Conservation (phyloP, 208 protist genomes). For the Crithidia fasciculata region DNA sequence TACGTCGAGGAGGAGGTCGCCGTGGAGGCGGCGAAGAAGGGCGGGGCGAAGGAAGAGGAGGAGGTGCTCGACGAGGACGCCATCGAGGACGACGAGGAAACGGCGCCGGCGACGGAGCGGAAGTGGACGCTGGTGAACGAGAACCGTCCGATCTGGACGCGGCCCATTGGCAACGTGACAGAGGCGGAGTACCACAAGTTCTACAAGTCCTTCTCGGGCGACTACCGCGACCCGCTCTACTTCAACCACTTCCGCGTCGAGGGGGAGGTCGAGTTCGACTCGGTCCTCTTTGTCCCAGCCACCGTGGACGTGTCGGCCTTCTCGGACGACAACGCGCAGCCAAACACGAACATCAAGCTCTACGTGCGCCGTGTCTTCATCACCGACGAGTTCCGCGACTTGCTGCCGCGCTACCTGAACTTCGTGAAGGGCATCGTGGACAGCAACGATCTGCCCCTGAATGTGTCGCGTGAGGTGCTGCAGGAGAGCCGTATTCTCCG, state of each 20-base stretch:
- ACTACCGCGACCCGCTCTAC: conserved; percentile 94
- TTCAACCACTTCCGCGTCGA: conserved; percentile 98
- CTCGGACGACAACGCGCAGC: conserved; percentile 62
- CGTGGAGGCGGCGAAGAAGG: conserved; percentile 57
- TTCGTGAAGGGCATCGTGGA: conserved; percentile 99
- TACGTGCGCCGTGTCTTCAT: conserved; percentile 99
- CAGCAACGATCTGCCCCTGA: conserved; percentile 99
- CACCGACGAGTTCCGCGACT: conserved; percentile 97
- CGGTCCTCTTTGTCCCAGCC: conserved; percentile 97
- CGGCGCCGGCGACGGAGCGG: conserved; percentile 71
- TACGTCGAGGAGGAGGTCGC: conserved; percentile 89
- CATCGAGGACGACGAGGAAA: conserved; percentile 54
- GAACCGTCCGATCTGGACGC: conserved; percentile 99
- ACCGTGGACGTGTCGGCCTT: conserved; percentile 91
- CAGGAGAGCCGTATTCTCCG: conserved; percentile 96
- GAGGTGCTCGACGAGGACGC: conserved; percentile 45
- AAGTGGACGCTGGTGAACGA: conserved; percentile 97
- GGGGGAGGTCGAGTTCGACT: conserved; percentile 97
- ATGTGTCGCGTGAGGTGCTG: conserved; percentile 99
- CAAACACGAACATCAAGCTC: conserved; percentile 88
- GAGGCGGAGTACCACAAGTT: conserved; percentile 99
- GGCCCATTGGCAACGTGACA: conserved; percentile 92
- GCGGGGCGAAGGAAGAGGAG: conserved; percentile 59
- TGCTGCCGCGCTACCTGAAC: conserved; percentile 94
- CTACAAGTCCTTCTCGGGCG: conserved; percentile 97